Base-by-base conservation (phyloP, 2,329 filamentous ascomycete genomes). In the Colletotrichum simmondsii region DNA sequence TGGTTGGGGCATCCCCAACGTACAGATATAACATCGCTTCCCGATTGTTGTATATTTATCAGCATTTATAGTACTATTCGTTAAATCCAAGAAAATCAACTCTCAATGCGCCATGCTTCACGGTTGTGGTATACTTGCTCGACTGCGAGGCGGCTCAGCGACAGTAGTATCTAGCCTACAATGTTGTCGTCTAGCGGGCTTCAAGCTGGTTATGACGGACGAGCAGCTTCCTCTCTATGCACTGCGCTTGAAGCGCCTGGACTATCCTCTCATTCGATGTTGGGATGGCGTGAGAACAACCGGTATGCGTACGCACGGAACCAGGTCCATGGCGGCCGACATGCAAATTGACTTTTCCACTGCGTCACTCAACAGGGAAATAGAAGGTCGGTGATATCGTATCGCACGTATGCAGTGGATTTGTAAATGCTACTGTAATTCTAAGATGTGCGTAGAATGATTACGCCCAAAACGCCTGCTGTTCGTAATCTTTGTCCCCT, bases 391-490 rank as follows among this genome's bases (percentile, higher is more conserved):
- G 30, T 4, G 16, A 24, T 2, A 24, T 19, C 5, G 2, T 19
- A 7, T 28, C 11, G 24, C 16, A 16, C 12, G 5, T 37, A 32
- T 54, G 22, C 16, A n/a, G 12, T 37, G 32, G 5, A 5, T 37
- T 62, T n/a, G 22, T 58, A 26, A 63, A 35, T 28, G 49, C 28
- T 7, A 8, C 42, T n/a, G 5, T 12, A 5, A 26, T 24, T 10
- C 22, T 14, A 28, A 37, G 37, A 22, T 26, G n/a, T 11, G n/a
- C 28, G 8, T 5, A 37, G 16, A 60, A 46, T 54, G 19, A 10
- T 49, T 60, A 24, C 61, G 66, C 56, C 60, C 67, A 72, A 65
- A 64, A 72, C 66, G 49, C 70, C 70, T n/a, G 66, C 60, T 56
- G 26, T 32, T 59, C 24, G 52, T 28, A 2, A 32, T 54, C 19